Base-by-base conservation (phyloP, 2,329 filamentous ascomycete species). In the Tolypocladium album region DNA sequence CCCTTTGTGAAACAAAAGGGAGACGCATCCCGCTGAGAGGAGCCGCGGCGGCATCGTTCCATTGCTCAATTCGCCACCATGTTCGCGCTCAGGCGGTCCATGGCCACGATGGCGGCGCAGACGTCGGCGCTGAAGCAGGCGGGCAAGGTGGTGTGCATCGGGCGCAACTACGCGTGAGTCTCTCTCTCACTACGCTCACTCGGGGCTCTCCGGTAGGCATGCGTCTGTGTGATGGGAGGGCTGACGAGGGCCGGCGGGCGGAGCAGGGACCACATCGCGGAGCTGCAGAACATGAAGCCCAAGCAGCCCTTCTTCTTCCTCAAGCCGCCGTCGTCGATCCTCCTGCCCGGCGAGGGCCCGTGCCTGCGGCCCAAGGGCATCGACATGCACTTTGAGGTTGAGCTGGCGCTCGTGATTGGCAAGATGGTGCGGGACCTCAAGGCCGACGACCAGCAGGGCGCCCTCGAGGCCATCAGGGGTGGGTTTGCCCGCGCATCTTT, bases 261-360 rank as follows among this genome's bases (percentile, higher is more conserved):
- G 27, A 11, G 31, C 56, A 94, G 90, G 69, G 94, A 96, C 75
- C 94, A 99, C 77, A 88, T 97, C 71, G 85, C 88, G 64, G 94
- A 99, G 79, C 84, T 99, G 67, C 92, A 92, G 75, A 96, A 88
- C 75, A 81, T 82, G 62, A 86, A 86, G 65, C 94, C 94, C 57
- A 95, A 94, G 74, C 92, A 97, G 76, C 94, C 94, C 34, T 97
- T 99, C 79, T 99, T 97, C 86, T 99, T 99, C 82, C 84, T 97
- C 67, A 99, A 99, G 82, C 94, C 94, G 1, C 78, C 92, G 0
- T 90, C 89, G 47, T 90, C 92, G 4, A 90, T 99, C 67, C 83
- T 97, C 4, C 81, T 89, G 27, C 91, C 91, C 0, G 83, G 85
- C 36, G 83, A 86, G 60, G 92, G 92, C 0, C 88, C 92, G 3